Evolutionary conservation across 1,284 basidiomycete genomes (phyloP).

Genomic region (Polyporus tsugae): DNA sequence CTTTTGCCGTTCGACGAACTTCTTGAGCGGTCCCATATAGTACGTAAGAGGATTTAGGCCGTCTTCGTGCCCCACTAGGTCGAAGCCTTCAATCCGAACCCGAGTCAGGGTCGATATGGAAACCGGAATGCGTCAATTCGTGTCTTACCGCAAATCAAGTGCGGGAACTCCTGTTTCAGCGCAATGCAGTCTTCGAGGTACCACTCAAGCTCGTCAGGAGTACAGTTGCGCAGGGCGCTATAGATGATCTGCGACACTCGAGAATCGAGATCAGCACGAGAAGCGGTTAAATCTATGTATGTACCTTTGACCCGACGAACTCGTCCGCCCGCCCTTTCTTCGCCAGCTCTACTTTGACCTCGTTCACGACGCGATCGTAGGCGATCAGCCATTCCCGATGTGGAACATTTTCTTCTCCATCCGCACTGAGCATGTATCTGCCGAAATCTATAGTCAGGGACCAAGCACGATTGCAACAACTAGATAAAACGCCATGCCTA

Average conservation of each 20-base stretch:
- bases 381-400: slow-evolving; percentile 69
- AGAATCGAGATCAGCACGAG: background rate
- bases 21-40: slow-evolving; percentile 71
- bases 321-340: slow-evolving; percentile 61
- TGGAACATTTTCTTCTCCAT: slow-evolving; percentile 63
- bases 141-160: slow-evolving; percentile 46
- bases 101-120: background rate
- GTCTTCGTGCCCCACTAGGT: slow-evolving; percentile 83
- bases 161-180: slow-evolving; percentile 78
- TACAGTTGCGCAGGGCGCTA: slow-evolving; percentile 65
- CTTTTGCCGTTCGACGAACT: slow-evolving; percentile 65
- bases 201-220: slow-evolving; percentile 67
- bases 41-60: slow-evolving; percentile 65
- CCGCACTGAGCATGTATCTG: slow-evolving; percentile 57
- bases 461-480: slow-evolving; percentile 17
- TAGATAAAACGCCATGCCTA: background rate
- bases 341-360: slow-evolving; percentile 62
- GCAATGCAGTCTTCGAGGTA: slow-evolving; percentile 77
- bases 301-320: slow-evolving; percentile 64
- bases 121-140: background rate
- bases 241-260: slow-evolving; percentile 65
- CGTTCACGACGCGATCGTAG: slow-evolving; percentile 62
- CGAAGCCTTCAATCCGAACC: slow-evolving; percentile 71
- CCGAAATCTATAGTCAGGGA: background rate
- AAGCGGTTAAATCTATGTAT: background rate